Conservation (phyloP, 768 basidiomycete genomes). For the Rhodotorula diobovata region DNA sequence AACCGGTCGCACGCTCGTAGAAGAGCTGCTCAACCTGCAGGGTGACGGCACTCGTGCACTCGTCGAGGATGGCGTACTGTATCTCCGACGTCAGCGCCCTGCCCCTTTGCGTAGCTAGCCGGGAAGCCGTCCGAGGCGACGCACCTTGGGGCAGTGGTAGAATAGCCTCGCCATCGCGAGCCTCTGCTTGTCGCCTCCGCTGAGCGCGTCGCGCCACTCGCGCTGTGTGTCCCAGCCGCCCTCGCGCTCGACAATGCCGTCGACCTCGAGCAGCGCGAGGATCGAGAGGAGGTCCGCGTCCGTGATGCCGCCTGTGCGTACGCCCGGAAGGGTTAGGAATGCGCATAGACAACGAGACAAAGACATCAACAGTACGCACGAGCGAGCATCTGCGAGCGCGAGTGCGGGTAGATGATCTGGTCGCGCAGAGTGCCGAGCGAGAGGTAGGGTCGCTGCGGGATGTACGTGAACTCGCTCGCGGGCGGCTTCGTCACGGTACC, state of each 20-base stretch:
- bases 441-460: constrained; percentile 94
- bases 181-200: constrained; percentile 93
- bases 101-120: neutral
- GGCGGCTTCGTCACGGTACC: constrained; percentile 86
- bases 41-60: constrained; percentile 91
- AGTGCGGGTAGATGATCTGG: constrained; percentile 93
- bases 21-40: constrained; percentile 86
- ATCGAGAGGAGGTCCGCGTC: constrained; percentile 70
- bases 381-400: constrained; percentile 66
- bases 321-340: constrained; percentile 4
- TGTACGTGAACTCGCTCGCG: constrained; percentile 81
- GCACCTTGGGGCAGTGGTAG: constrained; percentile 85
- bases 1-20: constrained; percentile 80
- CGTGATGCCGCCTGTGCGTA: constrained; percentile 58
- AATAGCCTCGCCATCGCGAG: constrained; percentile 96
- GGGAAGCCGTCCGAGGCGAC: constrained; percentile 20
- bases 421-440: constrained; percentile 88
- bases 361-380: constrained; percentile 53
- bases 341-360: neutral
- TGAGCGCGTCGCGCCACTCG: constrained; percentile 90
- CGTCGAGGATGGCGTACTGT: constrained; percentile 92
- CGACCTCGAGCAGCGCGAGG: constrained; percentile 76
- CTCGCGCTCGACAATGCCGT: constrained; percentile 78
- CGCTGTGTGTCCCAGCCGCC: constrained; percentile 89
- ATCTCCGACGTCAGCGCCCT: no score